These are phyloP conservation scores for Cladosporium austrohemisphaericum DNA, from an alignment of 2,329 filamentous ascomycete genomes.

Conservation along the genomic window DNA sequence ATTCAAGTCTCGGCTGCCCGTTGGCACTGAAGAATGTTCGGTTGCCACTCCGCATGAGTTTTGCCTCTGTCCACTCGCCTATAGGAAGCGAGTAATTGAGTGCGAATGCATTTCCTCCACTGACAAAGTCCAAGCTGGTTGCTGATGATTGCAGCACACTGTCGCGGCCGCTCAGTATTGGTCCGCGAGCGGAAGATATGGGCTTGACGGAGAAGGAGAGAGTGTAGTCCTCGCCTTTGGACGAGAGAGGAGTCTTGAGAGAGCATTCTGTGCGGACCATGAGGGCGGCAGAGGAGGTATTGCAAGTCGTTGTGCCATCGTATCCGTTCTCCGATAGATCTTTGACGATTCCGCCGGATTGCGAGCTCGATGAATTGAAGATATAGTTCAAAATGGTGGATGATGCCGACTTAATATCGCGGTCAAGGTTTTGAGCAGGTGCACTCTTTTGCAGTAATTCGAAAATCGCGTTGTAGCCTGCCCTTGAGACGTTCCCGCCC, in stretches of 20 bases:
- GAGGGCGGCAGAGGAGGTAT: constrained; percentile 14
- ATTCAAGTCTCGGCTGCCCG: constrained; percentile 36
- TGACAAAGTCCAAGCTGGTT: constrained; percentile 36
- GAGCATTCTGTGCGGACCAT: constrained; percentile 36
- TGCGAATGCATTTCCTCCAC: constrained; percentile 37
- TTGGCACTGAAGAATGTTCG: constrained; percentile 34
- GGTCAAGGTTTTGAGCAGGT: constrained; percentile 51
- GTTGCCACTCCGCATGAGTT: constrained; percentile 35
- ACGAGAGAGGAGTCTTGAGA: constrained; percentile 46
- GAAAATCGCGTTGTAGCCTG: constrained; percentile 40
- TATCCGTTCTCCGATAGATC: constrained; percentile 43
- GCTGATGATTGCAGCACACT: constrained; percentile 26
- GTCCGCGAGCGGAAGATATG: constrained; percentile 40
- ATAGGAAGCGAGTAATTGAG: constrained; percentile 42
- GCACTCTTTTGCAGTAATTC: constrained; percentile 37
- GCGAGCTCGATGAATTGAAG: constrained; percentile 20
- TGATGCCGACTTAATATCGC: constrained; percentile 36
- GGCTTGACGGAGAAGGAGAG: constrained; percentile 46
- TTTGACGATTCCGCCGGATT: constrained; percentile 17
- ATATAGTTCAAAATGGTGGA: constrained; percentile 38
- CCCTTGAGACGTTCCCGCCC: constrained; percentile 45
- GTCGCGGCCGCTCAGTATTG: constrained; percentile 41
- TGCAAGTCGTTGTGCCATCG: constrained; percentile 40
- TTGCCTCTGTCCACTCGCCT: constrained; percentile 36
- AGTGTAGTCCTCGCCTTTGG: constrained; percentile 57